Evolutionary conservation across 2,329 filamentous ascomycete genomes (phyloP), one percentile per base, ranked within the genome.

Genomic region (Aspergillus sp.): DNA sequence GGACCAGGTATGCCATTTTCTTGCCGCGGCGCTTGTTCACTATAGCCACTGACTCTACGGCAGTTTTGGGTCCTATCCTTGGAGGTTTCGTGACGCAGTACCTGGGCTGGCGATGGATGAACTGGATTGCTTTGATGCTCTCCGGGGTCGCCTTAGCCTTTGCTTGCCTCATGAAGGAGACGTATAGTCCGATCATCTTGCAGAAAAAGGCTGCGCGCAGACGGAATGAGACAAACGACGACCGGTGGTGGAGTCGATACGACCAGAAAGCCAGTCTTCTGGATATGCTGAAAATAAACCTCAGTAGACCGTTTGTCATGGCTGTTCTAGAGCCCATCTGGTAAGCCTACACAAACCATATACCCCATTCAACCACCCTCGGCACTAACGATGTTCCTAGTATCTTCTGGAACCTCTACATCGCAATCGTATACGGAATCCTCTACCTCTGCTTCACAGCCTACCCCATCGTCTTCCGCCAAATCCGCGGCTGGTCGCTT

Each of bases 371-470:
- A 6, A 11, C 3, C 55, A 21, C 23, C 23, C 31, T 41, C 4
- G 15, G 35, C 6, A 15, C 53, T 49, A 41, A 55, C 45, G 6
- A 31, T 11, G 6, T 21, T 7, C n/a, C 6, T 19, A 89, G 87
- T 77, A 89, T 93, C 31, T 87, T 87, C 70, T 93, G 86, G 86
- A 84, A 89, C 67, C 72, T 87, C 35, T 89, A 89, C 64, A 84
- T 89, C 62, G 84, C 90, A 0, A 78, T 96, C 40, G 85, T 96
- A 37, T 96, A 96, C 71, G 90, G 87, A 17, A 91, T 96, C 41
- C 80, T 97, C 1, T 95, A 95, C 68, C 85, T 96, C 33, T 96
- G 91, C 75, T 96, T 96, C 77, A 88, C 96, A 15, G 91, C 90
- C 12, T 96, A 96, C 71, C 92, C 92, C 0, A 89, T 96, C 58